Percentiles rank a stretch among this genome's conserved stretches.
Conservation (phyloP, 1,139 yeast genomes). For the Blastobotrys elegans region DNA sequence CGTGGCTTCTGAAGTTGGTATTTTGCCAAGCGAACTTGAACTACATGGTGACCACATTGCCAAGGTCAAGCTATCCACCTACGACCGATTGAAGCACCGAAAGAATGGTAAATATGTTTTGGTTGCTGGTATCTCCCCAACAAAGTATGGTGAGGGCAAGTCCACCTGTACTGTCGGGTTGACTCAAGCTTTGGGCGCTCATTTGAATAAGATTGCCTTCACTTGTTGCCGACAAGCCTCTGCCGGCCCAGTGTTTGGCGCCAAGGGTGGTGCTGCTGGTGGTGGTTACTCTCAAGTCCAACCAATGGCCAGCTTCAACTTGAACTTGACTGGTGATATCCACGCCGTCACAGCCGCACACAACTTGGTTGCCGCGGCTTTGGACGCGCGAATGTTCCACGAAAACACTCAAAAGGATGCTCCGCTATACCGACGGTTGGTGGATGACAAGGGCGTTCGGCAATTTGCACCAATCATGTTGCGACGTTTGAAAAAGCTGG, state of each 20-base stretch:
- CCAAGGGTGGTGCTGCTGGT: conserved; percentile 99
- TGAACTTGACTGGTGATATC: conserved; percentile 97
- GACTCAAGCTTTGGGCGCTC: conserved; percentile 98
- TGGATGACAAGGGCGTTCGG: conserved; percentile 79
- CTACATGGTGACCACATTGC: conserved; percentile 90
- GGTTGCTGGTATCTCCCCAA: conserved; percentile 97
- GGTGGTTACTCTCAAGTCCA: conserved; percentile 98
- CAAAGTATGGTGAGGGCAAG: conserved; percentile 98
- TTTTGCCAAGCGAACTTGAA: conserved; percentile 76
- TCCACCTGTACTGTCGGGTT: conserved; percentile 95
- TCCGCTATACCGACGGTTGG: conserved; percentile 79
- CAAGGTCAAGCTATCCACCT: conserved; percentile 70
- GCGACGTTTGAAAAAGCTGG: conserved; percentile 72
- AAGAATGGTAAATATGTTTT: conserved; percentile 83
- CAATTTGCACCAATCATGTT: conserved; percentile 74
- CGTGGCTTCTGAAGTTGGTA: conserved; percentile 81
- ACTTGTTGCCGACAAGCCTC: conserved; percentile 98
- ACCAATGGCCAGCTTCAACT: conserved; percentile 98
- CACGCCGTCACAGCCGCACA: conserved; percentile 97
- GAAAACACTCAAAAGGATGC: conserved; percentile 88
- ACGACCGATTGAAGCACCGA: conserved; percentile 63
- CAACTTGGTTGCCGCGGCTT: conserved; percentile 93
- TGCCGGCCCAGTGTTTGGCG: conserved; percentile 98
- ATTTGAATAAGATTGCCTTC: conserved; percentile 75
- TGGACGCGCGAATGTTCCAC: conserved; percentile 97